Evolutionary conservation across 371 early-diverging fungal species (phyloP), one percentile per base, ranked within the genome.

Genomic region (Syncephalastrum sp.): DNA sequence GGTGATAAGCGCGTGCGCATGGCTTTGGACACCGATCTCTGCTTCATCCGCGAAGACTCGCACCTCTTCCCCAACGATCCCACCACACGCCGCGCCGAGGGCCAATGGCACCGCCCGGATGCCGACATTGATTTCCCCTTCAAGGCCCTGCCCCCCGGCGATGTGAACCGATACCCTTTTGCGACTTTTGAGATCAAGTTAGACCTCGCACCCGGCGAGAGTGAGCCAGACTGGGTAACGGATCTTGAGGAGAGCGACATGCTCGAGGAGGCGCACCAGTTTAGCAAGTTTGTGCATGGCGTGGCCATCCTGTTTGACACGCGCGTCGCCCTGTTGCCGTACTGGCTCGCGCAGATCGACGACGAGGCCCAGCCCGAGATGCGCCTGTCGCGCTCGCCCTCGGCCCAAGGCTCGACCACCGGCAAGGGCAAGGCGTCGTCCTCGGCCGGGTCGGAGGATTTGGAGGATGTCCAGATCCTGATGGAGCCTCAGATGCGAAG

Each of bases 141-240:
- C 77, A 74, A 51, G 15, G 57, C 69, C 2, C 81, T 62, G 75
- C 93, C 61, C 21, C 89, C 88, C 14, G 82, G 74, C 12, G 99
- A 99, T 47, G 85, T 97, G 44, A 85, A 86, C 49, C 77, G 88
- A 43, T 99, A 99, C 79, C 99, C 99, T 24, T 98, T 98, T 69
- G 99, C 99, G 14, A 87, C 99, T 23, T 85, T 99, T 44, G 99
- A 99, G 70, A 94, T 99, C 65, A 99, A 99, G 77, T 83, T 99
- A 47, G 95, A 98, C 68, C 90, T 94, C 14, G 84, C 87, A 41
- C 81, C 86, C 8, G 97, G 96, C 41, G 88, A 90, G 25, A 86
- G 86, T 47, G 91, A 94, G 8, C 97, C 98, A 3, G 83, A 88
- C 56, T 99, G 99, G 99, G 95, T 99, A 41, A 72, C 84, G 5